Evolutionary conservation across 192 early-diverging fungal species (phyloP), one percentile per base, ranked within the genome.

Genomic region (Chytriomyces hyalinus): DNA sequence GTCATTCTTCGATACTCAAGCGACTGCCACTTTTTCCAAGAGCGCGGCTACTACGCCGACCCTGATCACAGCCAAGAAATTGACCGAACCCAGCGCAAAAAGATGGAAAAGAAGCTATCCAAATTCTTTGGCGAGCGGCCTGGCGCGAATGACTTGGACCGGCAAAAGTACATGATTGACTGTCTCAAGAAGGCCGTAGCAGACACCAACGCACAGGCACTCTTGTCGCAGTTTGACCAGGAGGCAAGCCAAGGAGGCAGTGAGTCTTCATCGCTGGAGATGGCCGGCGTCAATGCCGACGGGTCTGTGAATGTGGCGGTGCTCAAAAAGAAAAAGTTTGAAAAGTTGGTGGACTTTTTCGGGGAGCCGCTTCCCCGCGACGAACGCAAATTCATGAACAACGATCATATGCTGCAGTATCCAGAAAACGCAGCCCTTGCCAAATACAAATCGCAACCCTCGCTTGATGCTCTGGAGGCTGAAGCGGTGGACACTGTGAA

Each of bases 61-160:
- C 81, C 72, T 13, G 75, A 79, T 36, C 85, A 83, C 11, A 74
- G 81, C 43, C 76, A 67, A 45, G 85, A 81, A 43, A 53, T 86
- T 26, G 78, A 87, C 24, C 89, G 89, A 80, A 87, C 89, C 73
- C 75, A 81, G 44, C 77, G 81, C 45, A 84, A 89, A 17, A 79
- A 84, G 51, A 90, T 89, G 81, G 86, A 89, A 24, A 89, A 88
- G 68, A 90, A 90, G 70, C 80, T 92, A 13, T 80, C 85, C 74
- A 89, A 87, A 59, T 92, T 92, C 80, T 92, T 92, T 84, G 91
- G 91, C 43, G 83, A 87, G 48, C 82, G 88, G 22, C 90, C 87
- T 17, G 80, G 85, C 17, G 80, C 80, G 46, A 86, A 90, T 22
- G 80, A 86, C n/a, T 59, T 92, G 67, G 81, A 84, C 24, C 83